Conservation (phyloP, 2,329 filamentous ascomycete genomes). For the Dactylonectria macrodidyma region DNA sequence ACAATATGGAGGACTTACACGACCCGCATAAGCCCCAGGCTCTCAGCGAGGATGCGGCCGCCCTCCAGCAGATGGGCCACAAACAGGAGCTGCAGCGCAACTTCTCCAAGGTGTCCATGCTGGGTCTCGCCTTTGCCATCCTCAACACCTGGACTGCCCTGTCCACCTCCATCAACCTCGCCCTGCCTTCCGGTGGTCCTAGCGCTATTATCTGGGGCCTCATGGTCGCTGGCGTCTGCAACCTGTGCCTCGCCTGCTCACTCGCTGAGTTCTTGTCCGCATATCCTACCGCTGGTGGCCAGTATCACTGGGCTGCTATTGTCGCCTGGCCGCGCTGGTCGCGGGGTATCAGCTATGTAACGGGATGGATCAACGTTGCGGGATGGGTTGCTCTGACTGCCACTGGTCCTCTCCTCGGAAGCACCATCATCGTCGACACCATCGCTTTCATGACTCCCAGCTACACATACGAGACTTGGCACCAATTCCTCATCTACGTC, state of each 20-base stretch:
- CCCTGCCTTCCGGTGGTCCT: slow-evolving; percentile 79
- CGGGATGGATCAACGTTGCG: slow-evolving; percentile 81
- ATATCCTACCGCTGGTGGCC: slow-evolving; percentile 71
- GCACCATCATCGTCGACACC: slow-evolving; percentile 76
- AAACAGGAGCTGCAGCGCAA: slow-evolving; percentile 66
- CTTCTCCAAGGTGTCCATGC: slow-evolving; percentile 64
- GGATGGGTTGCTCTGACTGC: slow-evolving; percentile 80
- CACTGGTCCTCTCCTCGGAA: slow-evolving; percentile 77
- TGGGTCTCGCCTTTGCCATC: slow-evolving; percentile 64
- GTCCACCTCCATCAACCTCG: slow-evolving; percentile 62
- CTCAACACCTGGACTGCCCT: slow-evolving; percentile 67
- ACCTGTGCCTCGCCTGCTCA: slow-evolving; percentile 77
- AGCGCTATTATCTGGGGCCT: slow-evolving; percentile 82
- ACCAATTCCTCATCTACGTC: slow-evolving; percentile 82
- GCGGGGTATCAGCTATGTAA: slow-evolving; percentile 77
- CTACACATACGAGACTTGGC: slow-evolving; percentile 74
- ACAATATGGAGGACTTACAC: slow-evolving; percentile 40
- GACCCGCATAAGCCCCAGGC: slow-evolving; percentile 33
- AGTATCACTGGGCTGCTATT: slow-evolving; percentile 81
- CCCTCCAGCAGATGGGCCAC: slow-evolving; percentile 62
- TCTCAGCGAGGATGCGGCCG: slow-evolving; percentile 53
- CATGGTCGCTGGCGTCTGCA: slow-evolving; percentile 74
- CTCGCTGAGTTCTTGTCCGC: slow-evolving; percentile 80
- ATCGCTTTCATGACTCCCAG: slow-evolving; percentile 72
- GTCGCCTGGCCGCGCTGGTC: slow-evolving; percentile 73